Percentiles rank a stretch among this genome's conserved stretches.
These are phyloP conservation scores for Tulasnella sp. DNA, from an alignment of 768 basidiomycete species.

Conservation along the genomic window DNA sequence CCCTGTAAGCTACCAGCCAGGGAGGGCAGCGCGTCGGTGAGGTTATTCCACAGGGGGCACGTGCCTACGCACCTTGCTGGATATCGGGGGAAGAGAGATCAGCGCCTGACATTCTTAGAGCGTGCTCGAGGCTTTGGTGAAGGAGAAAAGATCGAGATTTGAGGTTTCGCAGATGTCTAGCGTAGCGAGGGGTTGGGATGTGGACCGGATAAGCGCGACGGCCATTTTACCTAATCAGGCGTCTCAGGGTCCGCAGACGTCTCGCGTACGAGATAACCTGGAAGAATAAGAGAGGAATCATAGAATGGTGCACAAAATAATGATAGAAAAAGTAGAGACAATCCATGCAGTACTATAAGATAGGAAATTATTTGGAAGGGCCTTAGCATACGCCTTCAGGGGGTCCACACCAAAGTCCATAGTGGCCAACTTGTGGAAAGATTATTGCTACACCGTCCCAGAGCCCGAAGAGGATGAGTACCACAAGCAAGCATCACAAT, in stretches of 20 bases:
- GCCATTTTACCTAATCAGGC: not conserved
- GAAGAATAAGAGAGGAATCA: not conserved
- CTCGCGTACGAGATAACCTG: not conserved
- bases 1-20: slow-evolving; percentile 63
- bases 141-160: not conserved
- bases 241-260: not conserved
- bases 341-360: too few relatives aligned
- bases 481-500: too few relatives aligned
- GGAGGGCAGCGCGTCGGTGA: not conserved
- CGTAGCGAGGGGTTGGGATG: too few relatives aligned
- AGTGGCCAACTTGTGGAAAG: too few relatives aligned
- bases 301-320: too few relatives aligned
- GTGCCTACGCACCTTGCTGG: not conserved
- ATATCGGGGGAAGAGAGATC: not conserved
- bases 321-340: not conserved
- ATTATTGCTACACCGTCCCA: too few relatives aligned
- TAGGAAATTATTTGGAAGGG: too few relatives aligned
- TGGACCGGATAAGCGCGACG: not conserved
- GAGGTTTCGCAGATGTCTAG: not conserved
- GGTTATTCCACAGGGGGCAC: not conserved
- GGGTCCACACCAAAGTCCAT: too few relatives aligned
- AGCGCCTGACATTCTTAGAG: not conserved
- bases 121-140: not conserved
- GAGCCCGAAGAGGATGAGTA: too few relatives aligned
- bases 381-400: too few relatives aligned